Percentiles rank a stretch among this genome's conserved stretches.
phyloP scores from a whole-genome alignment of 176 grass and related monocot genomes.

The Oropetium thomaeum region DNA sequence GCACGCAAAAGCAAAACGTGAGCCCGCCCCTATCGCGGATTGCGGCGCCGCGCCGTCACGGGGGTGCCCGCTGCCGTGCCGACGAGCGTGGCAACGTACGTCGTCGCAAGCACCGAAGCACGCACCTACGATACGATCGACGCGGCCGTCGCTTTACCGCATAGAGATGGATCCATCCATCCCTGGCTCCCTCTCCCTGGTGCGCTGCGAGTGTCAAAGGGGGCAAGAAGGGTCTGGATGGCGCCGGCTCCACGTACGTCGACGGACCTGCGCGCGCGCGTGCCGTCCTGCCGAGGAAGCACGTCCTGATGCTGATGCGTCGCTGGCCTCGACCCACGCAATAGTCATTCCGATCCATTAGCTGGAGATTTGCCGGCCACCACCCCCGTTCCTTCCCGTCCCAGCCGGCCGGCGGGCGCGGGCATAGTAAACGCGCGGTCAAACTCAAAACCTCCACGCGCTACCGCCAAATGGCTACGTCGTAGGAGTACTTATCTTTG shows the following conservation, averaged over 20 bases:
- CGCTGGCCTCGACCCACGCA: background rate
- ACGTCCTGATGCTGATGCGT: background rate
- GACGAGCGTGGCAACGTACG: background rate
- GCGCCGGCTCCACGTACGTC: constrained; percentile 31
- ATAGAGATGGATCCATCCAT: background rate
- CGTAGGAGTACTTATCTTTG: too few relatives aligned
- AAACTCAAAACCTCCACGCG: background rate
- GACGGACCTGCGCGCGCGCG: background rate
- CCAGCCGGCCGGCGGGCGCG: background rate
- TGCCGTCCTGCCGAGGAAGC: background rate
- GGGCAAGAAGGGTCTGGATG: background rate
- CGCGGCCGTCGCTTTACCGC: background rate
- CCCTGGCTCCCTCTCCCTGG: background rate
- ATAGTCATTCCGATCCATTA: too few relatives aligned
- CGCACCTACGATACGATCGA: too few relatives aligned
- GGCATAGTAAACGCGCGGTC: constrained; percentile 1
- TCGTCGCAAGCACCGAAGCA: background rate
- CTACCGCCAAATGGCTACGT: background rate
- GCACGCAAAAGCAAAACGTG: too few relatives aligned
- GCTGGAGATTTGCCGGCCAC: constrained; percentile 19
- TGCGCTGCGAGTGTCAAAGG: too few relatives aligned
- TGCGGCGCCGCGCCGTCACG: constrained; percentile 22
- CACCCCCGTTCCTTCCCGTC: background rate
- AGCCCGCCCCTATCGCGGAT: background rate
- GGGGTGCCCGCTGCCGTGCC: background rate